These are phyloP conservation scores for Tetrahymena malaccensis DNA, from an alignment of 73 alveolate species.

Conservation along the genomic window DNA sequence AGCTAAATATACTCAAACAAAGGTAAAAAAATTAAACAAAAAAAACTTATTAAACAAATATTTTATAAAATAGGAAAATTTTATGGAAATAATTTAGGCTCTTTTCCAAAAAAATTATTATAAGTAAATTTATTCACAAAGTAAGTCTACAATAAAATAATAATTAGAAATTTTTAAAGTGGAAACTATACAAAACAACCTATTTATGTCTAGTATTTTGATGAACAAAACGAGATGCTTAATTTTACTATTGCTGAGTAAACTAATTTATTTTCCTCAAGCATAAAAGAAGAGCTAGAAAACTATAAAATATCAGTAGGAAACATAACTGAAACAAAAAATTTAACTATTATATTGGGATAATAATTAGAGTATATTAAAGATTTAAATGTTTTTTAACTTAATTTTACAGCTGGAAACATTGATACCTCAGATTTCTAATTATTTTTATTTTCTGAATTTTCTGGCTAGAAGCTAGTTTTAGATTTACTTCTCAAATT, in stretches of 20 bases:
- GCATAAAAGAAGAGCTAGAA: not conserved
- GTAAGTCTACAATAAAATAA: not conserved
- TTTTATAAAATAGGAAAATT: not conserved
- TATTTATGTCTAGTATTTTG: not conserved
- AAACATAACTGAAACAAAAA: not conserved
- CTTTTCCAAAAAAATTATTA: not conserved
- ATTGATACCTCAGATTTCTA: not conserved
- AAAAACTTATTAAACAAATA: no score
- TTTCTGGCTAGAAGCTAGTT: not conserved
- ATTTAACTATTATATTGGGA: not conserved
- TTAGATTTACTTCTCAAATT: not conserved
- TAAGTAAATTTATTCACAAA: not conserved
- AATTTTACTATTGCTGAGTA: not conserved
- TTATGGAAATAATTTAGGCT: not conserved
- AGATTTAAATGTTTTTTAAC: not conserved
- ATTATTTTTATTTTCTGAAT: not conserved
- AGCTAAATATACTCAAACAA: not conserved
- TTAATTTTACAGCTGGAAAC: not conserved
- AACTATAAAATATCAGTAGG: not conserved
- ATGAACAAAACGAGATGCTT: not conserved
- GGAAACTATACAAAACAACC: not conserved
- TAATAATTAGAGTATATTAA: not conserved
- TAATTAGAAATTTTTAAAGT: not conserved
- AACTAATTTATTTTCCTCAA: not conserved
- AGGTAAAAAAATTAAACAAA: no score